Conservation (phyloP, 164 flowering plant genomes). For the Santalum album region DNA sequence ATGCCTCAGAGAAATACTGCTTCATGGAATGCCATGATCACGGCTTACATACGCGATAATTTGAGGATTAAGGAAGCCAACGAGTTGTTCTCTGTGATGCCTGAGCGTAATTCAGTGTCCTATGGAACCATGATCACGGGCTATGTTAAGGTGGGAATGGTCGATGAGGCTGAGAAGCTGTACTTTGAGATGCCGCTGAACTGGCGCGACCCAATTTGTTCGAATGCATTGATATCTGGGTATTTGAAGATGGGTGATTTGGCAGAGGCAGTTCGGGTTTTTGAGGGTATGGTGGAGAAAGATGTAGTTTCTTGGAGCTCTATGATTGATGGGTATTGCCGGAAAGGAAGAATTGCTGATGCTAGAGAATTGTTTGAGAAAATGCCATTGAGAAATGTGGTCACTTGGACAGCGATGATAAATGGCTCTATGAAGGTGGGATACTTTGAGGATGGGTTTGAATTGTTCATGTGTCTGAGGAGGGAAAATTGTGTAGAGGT, state of each 20-base stretch:
- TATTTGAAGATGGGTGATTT: background rate
- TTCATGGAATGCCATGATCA: conserved; percentile 1
- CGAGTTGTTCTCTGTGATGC: background rate
- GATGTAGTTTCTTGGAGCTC: conserved; percentile 5
- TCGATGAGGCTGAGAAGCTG: background rate
- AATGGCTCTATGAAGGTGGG: background rate
- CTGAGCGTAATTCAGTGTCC: background rate
- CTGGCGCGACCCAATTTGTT: background rate
- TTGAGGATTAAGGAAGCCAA: background rate
- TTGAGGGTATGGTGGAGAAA: background rate
- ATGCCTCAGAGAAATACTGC: background rate
- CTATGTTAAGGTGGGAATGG: background rate
- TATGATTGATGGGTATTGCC: conserved; percentile 1
- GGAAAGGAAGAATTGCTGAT: background rate
- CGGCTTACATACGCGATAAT: background rate
- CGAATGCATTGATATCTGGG: background rate
- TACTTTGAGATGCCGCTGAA: background rate
- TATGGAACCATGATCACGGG: conserved; percentile 3
- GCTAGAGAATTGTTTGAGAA: background rate
- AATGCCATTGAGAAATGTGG: background rate
- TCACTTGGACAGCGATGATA: background rate
- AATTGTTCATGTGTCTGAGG: background rate
- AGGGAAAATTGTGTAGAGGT: background rate
- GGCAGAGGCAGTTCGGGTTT: background rate
- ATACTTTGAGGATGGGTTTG: background rate